These are phyloP conservation scores for Erigeron philadelphicus DNA, from an alignment of 140 eudicot genomes.

Conservation along the genomic window DNA sequence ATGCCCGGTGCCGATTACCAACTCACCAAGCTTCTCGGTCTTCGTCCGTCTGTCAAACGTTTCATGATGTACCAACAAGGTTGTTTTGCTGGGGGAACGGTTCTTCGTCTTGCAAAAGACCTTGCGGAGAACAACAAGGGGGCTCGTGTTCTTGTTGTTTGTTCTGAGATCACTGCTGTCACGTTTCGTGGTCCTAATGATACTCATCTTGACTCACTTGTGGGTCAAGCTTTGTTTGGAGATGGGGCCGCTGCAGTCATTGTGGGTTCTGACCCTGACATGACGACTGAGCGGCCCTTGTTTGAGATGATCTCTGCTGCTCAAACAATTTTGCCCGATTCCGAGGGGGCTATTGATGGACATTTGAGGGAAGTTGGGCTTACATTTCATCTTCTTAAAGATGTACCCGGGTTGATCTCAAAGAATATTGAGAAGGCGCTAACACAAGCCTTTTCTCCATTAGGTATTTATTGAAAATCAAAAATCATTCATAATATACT, in stretches of 20 bases:
- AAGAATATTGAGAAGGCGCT: slow-evolving; percentile 37
- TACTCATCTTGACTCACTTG: slow-evolving; percentile 32
- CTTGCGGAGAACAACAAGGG: slow-evolving; percentile 39
- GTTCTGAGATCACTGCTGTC: slow-evolving; percentile 38
- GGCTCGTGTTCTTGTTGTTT: slow-evolving; percentile 40
- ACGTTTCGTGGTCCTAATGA: slow-evolving; percentile 39
- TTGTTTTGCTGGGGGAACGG: slow-evolving; percentile 39
- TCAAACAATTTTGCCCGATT: slow-evolving; percentile 35
- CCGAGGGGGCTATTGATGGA: slow-evolving; percentile 39
- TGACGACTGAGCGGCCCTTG: slow-evolving; percentile 31
- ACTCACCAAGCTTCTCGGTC: slow-evolving; percentile 50
- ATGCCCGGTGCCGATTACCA: slow-evolving; percentile 47
- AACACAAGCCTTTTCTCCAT: slow-evolving; percentile 31
- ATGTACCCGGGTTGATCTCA: slow-evolving; percentile 33
- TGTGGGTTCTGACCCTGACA: slow-evolving; percentile 40
- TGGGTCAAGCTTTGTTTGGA: slow-evolving; percentile 48
- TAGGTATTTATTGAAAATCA: slow-evolving; percentile 16
- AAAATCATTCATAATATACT: too few species aligned
- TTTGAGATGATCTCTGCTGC: slow-evolving; percentile 36
- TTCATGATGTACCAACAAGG: slow-evolving; percentile 46
- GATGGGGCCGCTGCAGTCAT: slow-evolving; percentile 41
- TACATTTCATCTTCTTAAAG: slow-evolving; percentile 37
- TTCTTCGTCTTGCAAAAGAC: slow-evolving; percentile 40
- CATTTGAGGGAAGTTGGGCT: slow-evolving; percentile 39
- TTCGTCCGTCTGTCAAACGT: slow-evolving; percentile 40